Evolutionary conservation across 2,329 filamentous ascomycete species (phyloP), one percentile per base, ranked within the genome.

Genomic region (Apiospora marii): DNA sequence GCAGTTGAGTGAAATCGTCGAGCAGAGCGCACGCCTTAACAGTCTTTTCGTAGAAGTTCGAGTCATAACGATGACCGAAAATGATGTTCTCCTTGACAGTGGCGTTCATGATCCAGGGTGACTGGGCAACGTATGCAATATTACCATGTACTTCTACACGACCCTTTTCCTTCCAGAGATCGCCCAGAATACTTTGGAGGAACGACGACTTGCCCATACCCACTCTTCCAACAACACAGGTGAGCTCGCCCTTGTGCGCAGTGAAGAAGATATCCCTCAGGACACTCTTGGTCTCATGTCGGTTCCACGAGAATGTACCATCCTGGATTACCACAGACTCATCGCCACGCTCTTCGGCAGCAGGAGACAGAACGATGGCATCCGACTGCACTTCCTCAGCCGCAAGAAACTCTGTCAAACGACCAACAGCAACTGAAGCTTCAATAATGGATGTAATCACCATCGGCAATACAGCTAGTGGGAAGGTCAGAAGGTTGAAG

Each of bases 371-470:
- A 19, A 88, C 85, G 24, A 99, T 92, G 12, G 96, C 96, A 82
- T 98, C 92, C 0, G 89, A 83, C 81, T 99, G 96, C 44, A 99
- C 86, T 82, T 99, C 96, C 78, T 98, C 96, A 0, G 96, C 94
- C 0, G 87, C 90, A 73, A 99, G 90, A 82, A 94, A 99, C 49
- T 91, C 89, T 0, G 95, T 96, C 76, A 99, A 86, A 79, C 96
- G 93, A 41, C 90, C 90, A 30, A 97, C 94, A 34, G 96, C 96
- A 71, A 99, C 96, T n/a, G 91, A 94, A 14, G 96, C 95, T 82
- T 99, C 96, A 44, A 99, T 95, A 74, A 99, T 94, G 8, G 96
- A 92, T 0, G 95, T 98, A 77, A 99, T 98, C 49, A 99, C 95
- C 95, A 99, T 98, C 10, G 96, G 96, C 43, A 99, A 86, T 49